These are phyloP conservation scores for Peniophora sp. DNA, from an alignment of 1,284 basidiomycete genomes.

Conservation along the genomic window DNA sequence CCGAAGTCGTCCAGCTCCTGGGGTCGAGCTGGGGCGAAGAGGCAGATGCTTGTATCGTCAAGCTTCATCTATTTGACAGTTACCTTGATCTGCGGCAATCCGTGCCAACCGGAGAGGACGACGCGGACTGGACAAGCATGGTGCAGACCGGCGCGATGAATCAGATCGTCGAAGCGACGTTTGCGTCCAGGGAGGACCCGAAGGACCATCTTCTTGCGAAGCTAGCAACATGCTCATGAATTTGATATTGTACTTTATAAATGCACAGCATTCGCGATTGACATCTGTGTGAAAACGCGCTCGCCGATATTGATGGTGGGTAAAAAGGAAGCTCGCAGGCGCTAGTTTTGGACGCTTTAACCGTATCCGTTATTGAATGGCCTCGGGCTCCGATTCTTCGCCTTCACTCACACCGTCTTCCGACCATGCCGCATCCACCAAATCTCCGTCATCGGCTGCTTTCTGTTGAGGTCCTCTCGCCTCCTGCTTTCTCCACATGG, in stretches of 20 bases:
- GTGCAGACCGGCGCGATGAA: slow-evolving; percentile 25
- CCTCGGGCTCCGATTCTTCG: too few relatives aligned
- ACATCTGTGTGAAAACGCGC: too few relatives aligned
- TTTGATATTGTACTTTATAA: too few relatives aligned
- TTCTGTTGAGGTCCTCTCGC: slow-evolving; percentile 27
- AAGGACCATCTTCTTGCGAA: too few relatives aligned
- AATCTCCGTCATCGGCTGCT: slow-evolving; percentile 45
- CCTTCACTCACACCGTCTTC: slow-evolving; percentile 14
- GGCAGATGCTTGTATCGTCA: slow-evolving; percentile 8
- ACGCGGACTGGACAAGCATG: slow-evolving; percentile 29
- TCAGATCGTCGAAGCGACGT: slow-evolving; percentile 20
- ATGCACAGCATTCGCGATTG: too few relatives aligned
- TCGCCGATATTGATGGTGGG: too few relatives aligned
- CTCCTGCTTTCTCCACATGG: slow-evolving; percentile 63
- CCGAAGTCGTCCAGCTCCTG: slow-evolving; percentile 30
- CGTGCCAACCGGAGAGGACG: slow-evolving; percentile 2
- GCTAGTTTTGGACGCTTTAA: too few relatives aligned
- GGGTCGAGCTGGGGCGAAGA: slow-evolving; percentile 11
- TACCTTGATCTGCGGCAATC: slow-evolving; percentile 10
- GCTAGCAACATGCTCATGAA: too few relatives aligned
- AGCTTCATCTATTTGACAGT: slow-evolving; percentile 9
- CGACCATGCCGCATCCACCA: slow-evolving; percentile 41
- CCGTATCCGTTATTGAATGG: too few relatives aligned
- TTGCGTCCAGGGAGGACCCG: slow-evolving; percentile 16
- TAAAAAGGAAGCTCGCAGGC: too few relatives aligned